Base-by-base conservation (phyloP, 2,329 filamentous ascomycete species). In the Exutisphaerella laricina region DNA sequence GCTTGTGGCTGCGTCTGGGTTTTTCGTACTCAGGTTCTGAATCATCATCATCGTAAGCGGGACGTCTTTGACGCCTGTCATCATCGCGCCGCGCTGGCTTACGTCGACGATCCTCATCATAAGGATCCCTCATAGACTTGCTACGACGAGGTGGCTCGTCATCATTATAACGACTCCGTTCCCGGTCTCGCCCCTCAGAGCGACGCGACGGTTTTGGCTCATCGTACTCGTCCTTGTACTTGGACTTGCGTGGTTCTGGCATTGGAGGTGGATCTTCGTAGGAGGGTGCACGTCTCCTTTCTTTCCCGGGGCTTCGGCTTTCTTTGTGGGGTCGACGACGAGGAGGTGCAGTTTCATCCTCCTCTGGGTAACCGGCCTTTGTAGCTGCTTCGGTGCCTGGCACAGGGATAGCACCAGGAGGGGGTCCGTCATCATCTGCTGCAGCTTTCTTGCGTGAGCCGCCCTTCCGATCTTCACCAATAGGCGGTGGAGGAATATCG, bases 401-500 rank as follows among this genome's bases (percentile, higher is more conserved):
- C 9, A 39, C 43, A 18, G 46, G 40, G 10, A 47, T 46, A 5
- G 45, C 42, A 17, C 42, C 45, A 33, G 47, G 41, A 9, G 46
- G 39, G 17, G 36, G 43, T 6, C 23, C 32, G 18, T 35, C 13
- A 16, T 44, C 45, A 9, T 48, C 41, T 32, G 29, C 30, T n/a
- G 13, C 8, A 22, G 30, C 30, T 17, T 46, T 43, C 23, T 39
- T 39, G 20, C 41, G 46, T 26, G 20, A 29, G 13, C 32, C 26
- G 16, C 32, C 34, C 18, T 45, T 49, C 25, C 51, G 40, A 17
- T 55, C 52, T 13, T 51, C 50, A 29, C 52, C 52, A 34, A 55
- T 52, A 6, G 52, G 52, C 5, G 52, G 52, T 20, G 49, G 52
- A 18, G 52, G 52, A 16, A 55, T 45, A 5, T 51, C 50, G 23